phyloP scores from a whole-genome alignment of 306 rosid species.

The Sechiopsis laciniata region DNA sequence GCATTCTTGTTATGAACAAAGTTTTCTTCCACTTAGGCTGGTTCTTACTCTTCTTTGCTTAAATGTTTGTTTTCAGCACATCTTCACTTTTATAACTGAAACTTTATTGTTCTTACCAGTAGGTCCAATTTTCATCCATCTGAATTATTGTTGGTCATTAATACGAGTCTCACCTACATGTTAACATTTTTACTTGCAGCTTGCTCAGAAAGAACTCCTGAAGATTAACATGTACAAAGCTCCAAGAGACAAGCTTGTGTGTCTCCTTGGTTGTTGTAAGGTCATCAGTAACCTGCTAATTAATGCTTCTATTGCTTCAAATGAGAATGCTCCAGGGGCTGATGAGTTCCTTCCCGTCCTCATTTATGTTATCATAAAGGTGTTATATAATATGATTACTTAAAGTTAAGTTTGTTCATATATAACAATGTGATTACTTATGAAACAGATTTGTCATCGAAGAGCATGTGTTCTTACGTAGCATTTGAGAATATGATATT shows the following conservation, averaged over 20 bases:
- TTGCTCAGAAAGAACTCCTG: constrained; percentile 92
- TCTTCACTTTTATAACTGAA: neutral
- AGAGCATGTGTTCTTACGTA: neutral
- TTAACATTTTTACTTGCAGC: constrained; percentile 48
- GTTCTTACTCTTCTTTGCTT: constrained; percentile 10
- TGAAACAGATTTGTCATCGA: neutral
- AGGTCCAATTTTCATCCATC: neutral
- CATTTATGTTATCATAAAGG: constrained; percentile 84
- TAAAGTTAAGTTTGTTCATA: neutral
- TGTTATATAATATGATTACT: constrained; percentile 7
- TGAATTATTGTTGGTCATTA: constrained; percentile 4
- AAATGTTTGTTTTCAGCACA: neutral
- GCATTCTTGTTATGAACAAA: neutral
- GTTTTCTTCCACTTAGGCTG: constrained; percentile 4
- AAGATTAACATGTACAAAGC: constrained; percentile 98
- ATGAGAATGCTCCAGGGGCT: constrained; percentile 82
- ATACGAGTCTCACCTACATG: constrained; percentile 25
- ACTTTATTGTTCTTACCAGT: neutral
- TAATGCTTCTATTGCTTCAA: constrained; percentile 82
- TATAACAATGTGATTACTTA: constrained; percentile 4
- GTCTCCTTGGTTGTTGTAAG: constrained; percentile 92
- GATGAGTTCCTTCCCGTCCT: constrained; percentile 98
- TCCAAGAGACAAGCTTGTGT: constrained; percentile 92
- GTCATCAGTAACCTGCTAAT: constrained; percentile 79
- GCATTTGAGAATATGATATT: neutral